Evolutionary conservation across 108 stramenopile genomes (phyloP).

Genomic region (Cyclotella baltica): DNA sequence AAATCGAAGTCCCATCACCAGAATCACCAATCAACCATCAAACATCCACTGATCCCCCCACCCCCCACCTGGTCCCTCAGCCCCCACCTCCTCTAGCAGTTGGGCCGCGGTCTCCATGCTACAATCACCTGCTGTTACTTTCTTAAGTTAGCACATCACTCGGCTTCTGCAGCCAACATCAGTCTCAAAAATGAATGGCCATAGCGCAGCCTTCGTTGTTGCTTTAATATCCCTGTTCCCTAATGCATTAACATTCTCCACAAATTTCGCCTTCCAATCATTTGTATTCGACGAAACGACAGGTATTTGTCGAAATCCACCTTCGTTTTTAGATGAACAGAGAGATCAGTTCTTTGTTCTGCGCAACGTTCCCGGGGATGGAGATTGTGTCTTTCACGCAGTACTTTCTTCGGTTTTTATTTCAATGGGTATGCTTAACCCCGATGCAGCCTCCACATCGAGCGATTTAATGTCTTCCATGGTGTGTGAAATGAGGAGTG

Average conservation of each 20-base stretch:
- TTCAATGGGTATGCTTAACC: constrained; percentile 57
- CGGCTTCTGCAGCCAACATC: no score
- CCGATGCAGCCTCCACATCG: constrained; percentile 21
- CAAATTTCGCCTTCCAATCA: constrained; percentile 28
- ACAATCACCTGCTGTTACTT: no score
- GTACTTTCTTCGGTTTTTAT: constrained; percentile 67
- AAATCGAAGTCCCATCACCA: no score
- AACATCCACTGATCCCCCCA: no score
- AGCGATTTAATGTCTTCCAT: constrained; percentile 32
- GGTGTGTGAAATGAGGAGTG: constrained; percentile 55
- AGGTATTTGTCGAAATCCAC: constrained; percentile 42
- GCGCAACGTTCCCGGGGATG: constrained; percentile 79
- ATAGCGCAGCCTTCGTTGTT: background rate
- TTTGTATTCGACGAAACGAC: constrained; percentile 44
- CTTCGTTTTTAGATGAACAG: constrained; percentile 25
- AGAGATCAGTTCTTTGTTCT: constrained; percentile 41
- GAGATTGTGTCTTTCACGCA: constrained; percentile 82
- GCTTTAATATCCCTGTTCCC: background rate
- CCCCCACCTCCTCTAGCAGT: no score
- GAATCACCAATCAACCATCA: no score
- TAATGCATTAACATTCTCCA: background rate
- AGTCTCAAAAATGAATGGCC: background rate
- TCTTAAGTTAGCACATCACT: no score
- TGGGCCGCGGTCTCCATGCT: no score
- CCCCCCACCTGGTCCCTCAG: no score